A percentile compares a stretch with the other conserved stretches of the same genome.
phyloP scores from a whole-genome alignment of 2,329 filamentous ascomycete species.

The Aspergillus latus region DNA sequence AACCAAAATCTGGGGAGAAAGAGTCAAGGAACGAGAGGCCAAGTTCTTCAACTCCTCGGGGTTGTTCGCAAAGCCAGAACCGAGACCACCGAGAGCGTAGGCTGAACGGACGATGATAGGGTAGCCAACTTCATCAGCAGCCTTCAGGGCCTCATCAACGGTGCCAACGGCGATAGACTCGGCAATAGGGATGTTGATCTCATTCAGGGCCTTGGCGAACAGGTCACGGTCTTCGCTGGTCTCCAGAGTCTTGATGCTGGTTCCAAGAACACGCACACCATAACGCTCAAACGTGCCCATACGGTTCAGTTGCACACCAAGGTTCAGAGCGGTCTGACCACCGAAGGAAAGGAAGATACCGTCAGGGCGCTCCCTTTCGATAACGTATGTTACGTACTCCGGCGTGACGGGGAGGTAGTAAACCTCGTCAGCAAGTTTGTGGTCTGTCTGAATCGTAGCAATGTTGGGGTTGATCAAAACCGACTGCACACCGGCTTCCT shows the following conservation, averaged over 20 bases:
- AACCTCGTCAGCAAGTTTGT: conserved; percentile 92
- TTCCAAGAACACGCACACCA: conserved; percentile 92
- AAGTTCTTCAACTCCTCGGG: conserved; percentile 90
- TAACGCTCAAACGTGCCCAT: conserved; percentile 94
- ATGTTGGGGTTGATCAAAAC: conserved; percentile 98
- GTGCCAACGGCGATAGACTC: conserved; percentile 91
- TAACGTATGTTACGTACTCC: conserved; percentile 96
- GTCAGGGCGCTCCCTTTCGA: conserved; percentile 92
- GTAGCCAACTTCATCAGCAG: conserved; percentile 84
- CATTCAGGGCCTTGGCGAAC: conserved; percentile 91
- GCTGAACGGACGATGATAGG: conserved; percentile 97
- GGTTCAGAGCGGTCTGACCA: conserved; percentile 93
- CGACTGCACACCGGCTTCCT: conserved; percentile 87
- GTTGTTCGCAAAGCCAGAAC: conserved; percentile 94
- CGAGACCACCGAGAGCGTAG: conserved; percentile 92
- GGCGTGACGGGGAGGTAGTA: conserved; percentile 98
- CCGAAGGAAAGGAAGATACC: conserved; percentile 97
- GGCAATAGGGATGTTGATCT: conserved; percentile 96
- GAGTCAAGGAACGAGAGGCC: conserved; percentile 85
- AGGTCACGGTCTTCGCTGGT: conserved; percentile 94
- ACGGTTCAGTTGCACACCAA: conserved; percentile 96
- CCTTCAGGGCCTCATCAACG: conserved; percentile 86
- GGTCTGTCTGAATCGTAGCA: conserved; percentile 95
- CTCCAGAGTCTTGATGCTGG: conserved; percentile 89
- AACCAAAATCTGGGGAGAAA: conserved; percentile 94